These are phyloP conservation scores for Miamiensis avidus DNA, from an alignment of 169 alveolate species.

Conservation along the genomic window DNA sequence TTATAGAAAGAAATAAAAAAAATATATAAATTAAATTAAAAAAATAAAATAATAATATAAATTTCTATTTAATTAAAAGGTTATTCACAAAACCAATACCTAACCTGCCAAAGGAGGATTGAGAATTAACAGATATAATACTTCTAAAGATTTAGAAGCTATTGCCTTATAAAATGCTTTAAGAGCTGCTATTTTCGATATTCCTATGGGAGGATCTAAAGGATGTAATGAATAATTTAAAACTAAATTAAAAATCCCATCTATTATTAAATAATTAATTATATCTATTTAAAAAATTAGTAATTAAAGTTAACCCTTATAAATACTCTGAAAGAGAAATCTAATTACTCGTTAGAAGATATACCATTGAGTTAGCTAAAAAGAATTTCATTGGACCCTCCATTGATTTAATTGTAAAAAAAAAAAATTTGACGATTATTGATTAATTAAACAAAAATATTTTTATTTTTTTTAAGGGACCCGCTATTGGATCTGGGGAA, in stretches of 20 bases:
- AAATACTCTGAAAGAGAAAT: constrained; percentile 48
- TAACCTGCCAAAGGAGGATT: constrained; percentile 59
- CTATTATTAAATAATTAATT: too few relatives aligned
- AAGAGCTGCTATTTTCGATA: constrained; percentile 30
- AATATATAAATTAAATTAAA: too few relatives aligned
- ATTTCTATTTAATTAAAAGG: constrained; percentile 23
- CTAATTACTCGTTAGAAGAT: constrained; percentile 44
- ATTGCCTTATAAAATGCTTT: constrained; percentile 37
- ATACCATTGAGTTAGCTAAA: constrained; percentile 53
- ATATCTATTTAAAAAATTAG: neutral
- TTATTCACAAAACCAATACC: constrained; percentile 54
- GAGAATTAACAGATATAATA: constrained; percentile 12
- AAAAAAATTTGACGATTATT: neutral
- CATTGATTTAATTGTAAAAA: constrained; percentile 29
- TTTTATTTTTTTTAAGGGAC: constrained; percentile 23
- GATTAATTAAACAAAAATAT: neutral
- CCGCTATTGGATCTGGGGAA: constrained; percentile 52
- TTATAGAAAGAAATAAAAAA: too few relatives aligned
- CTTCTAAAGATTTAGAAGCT: constrained; percentile 33
- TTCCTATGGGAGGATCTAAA: constrained; percentile 55
- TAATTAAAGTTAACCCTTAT: constrained; percentile 32
- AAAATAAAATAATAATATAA: too few relatives aligned
- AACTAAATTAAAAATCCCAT: too few relatives aligned
- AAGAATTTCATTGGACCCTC: constrained; percentile 53
- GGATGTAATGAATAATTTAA: constrained; percentile 4